A percentile compares a stretch with the other conserved stretches of the same genome.
phyloP scores from a whole-genome alignment of 108 stramenopile species.

The Cyclotella atomus region DNA sequence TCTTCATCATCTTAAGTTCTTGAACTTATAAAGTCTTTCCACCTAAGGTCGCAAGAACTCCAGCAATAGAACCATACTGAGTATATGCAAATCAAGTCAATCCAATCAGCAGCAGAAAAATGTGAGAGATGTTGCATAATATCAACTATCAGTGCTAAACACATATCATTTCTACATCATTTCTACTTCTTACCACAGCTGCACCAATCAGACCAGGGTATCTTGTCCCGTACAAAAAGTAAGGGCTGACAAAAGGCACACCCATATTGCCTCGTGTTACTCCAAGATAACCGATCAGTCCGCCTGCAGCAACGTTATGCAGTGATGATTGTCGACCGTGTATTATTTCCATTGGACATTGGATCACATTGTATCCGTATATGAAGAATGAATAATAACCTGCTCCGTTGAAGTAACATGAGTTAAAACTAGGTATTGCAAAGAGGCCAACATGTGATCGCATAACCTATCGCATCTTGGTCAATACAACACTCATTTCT shows the following conservation, averaged over 20 bases:
- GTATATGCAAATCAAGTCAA: background rate
- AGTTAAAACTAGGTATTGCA: background rate
- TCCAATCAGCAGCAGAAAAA: background rate
- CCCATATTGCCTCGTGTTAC: slow-evolving; percentile 49
- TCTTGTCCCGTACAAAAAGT: slow-evolving; percentile 28
- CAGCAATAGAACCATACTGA: slow-evolving; percentile 46
- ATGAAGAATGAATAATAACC: slow-evolving; percentile 51
- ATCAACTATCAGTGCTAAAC: too few relatives aligned
- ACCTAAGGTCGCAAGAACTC: slow-evolving; percentile 33
- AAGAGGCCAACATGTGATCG: background rate
- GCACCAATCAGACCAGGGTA: slow-evolving; percentile 34
- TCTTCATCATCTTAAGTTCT: background rate
- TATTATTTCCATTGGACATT: slow-evolving; percentile 74
- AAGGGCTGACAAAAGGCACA: slow-evolving; percentile 59
- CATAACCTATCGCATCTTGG: too few relatives aligned
- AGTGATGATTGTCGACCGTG: slow-evolving; percentile 52
- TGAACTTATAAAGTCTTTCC: slow-evolving; percentile 30
- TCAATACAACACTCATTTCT: background rate
- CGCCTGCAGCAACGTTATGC: slow-evolving; percentile 57
- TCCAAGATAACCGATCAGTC: slow-evolving; percentile 61
- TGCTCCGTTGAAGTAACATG: background rate
- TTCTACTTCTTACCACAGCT: slow-evolving; percentile 7
- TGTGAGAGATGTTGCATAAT: too few relatives aligned
- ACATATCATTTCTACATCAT: background rate
- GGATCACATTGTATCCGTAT: slow-evolving; percentile 55